phyloP scores from a whole-genome alignment of 1,284 basidiomycete species.

The Polyporus tsugae region DNA sequence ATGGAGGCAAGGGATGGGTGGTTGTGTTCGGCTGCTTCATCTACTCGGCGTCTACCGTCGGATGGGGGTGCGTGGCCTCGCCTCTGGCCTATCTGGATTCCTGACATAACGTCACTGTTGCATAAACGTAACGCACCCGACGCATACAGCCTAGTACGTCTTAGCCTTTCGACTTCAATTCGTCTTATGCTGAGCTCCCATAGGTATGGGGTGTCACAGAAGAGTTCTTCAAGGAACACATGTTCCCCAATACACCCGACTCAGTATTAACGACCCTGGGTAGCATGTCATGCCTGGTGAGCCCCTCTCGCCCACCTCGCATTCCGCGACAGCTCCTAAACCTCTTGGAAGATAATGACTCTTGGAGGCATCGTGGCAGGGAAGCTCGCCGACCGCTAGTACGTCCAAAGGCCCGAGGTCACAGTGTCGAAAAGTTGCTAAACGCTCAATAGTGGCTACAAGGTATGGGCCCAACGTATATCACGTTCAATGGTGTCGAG shows the following conservation, averaged over 20 bases:
- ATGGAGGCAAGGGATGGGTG: slow-evolving; percentile 34
- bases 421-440: background rate
- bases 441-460: slow-evolving; percentile 31
- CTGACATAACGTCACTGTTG: background rate
- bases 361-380: slow-evolving; percentile 35
- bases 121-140: background rate
- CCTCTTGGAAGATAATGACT: slow-evolving; percentile 34
- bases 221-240: slow-evolving; percentile 35
- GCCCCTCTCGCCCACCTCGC: background rate
- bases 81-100: background rate
- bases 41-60: slow-evolving; percentile 30
- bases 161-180: background rate
- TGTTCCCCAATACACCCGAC: slow-evolving; percentile 33
- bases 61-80: slow-evolving; percentile 36
- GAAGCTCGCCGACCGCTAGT: slow-evolving; percentile 42
- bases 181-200: background rate
- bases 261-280: slow-evolving; percentile 36
- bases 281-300: slow-evolving; percentile 36
- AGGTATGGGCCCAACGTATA: slow-evolving; percentile 14
- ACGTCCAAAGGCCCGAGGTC: slow-evolving; percentile 12
- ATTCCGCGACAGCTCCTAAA: background rate
- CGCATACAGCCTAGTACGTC: slow-evolving; percentile 19
- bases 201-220: slow-evolving; percentile 41
- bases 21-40: slow-evolving; percentile 36
- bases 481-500: background rate